These are phyloP conservation scores for Globisporangium alternatum DNA, from an alignment of 352 stramenopile genomes.

Conservation along the genomic window DNA sequence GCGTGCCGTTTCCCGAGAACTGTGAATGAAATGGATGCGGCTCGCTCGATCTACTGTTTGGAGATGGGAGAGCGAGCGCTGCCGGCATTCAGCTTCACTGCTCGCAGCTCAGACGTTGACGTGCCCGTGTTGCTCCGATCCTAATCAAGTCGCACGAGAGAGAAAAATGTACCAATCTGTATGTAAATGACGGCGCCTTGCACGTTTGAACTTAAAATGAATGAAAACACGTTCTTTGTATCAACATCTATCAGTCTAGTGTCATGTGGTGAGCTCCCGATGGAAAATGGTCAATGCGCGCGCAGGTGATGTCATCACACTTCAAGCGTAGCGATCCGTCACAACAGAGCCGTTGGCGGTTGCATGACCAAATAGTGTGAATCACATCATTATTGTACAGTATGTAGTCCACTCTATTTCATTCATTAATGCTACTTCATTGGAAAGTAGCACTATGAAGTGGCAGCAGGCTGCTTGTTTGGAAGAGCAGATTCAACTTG, in stretches of 20 bases:
- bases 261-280: background rate
- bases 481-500: constrained; percentile 9
- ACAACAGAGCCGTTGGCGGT: no score
- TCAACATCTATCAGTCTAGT: background rate
- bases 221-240: constrained; percentile 1
- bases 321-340: background rate
- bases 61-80: background rate
- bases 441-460: constrained; percentile 7
- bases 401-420: background rate
- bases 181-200: background rate
- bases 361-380: background rate
- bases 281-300: background rate
- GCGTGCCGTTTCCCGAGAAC: no score
- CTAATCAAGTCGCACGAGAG: background rate
- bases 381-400: background rate
- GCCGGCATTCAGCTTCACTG: background rate
- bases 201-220: constrained; percentile 7
- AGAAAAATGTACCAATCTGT: constrained; percentile 6
- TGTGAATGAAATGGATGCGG: no score
- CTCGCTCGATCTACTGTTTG: no score
- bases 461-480: background rate
- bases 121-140: background rate
- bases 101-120: background rate
- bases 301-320: background rate
- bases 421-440: background rate